These are phyloP conservation scores for Polygonum maritimum DNA, from an alignment of 148 eudicot genomes.

Conservation along the genomic window DNA sequence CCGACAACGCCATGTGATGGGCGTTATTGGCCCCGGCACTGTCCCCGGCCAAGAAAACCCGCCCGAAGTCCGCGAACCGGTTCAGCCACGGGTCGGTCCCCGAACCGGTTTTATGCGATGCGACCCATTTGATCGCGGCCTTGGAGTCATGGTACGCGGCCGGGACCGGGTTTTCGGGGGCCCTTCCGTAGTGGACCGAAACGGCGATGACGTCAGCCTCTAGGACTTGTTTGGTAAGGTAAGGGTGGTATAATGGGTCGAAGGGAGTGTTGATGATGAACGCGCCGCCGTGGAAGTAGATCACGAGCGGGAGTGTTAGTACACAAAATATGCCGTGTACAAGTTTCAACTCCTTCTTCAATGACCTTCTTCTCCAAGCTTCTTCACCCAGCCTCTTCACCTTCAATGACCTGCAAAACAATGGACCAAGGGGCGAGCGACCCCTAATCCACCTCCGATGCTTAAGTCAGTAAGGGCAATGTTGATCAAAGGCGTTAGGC, in stretches of 20 bases:
- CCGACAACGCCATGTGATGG: conserved; percentile 5
- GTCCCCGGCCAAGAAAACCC: conserved; percentile 20
- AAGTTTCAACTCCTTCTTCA: no score
- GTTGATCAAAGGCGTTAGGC: no score
- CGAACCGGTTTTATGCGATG: conserved; percentile 13
- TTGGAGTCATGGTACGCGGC: neutral
- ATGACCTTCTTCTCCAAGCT: no score
- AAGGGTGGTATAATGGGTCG: neutral
- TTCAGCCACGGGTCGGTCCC: conserved; percentile 8
- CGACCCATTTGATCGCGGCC: conserved; percentile 6
- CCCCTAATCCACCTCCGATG: no score
- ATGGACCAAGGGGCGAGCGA: no score
- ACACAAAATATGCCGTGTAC: no score
- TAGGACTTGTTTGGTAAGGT: neutral
- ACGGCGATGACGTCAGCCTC: neutral
- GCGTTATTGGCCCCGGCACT: conserved; percentile 21
- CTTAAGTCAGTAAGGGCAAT: no score
- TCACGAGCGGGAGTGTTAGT: neutral
- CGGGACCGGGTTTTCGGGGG: neutral
- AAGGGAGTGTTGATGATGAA: neutral
- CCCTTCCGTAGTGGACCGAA: neutral
- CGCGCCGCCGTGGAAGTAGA: neutral
- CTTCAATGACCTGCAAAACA: no score
- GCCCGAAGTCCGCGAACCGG: conserved; percentile 2
- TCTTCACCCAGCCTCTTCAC: no score